phyloP scores from a whole-genome alignment of 2,329 filamentous ascomycete species.

The Aureobasidium sp. region DNA sequence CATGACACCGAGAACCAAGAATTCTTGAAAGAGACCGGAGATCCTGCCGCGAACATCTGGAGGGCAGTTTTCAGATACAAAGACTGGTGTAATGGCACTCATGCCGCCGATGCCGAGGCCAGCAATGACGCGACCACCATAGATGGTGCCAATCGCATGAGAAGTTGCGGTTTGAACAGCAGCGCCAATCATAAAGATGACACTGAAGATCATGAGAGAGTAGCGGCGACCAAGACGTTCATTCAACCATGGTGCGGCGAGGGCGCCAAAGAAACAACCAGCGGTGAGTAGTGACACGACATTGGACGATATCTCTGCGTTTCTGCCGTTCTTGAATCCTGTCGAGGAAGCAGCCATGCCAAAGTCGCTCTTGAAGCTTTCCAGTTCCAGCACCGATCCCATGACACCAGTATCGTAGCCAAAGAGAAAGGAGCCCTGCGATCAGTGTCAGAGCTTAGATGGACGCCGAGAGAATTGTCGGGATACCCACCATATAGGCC shows the following conservation, averaged over 20 bases:
- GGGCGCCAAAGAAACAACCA: slow-evolving; percentile 58
- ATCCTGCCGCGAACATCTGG: slow-evolving; percentile 51
- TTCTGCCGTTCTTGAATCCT: slow-evolving; percentile 35
- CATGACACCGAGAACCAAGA: slow-evolving; percentile 45
- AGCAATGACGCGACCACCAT: slow-evolving; percentile 53
- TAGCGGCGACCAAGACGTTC: slow-evolving; percentile 49
- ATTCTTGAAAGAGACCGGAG: slow-evolving; percentile 52
- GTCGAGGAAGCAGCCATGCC: slow-evolving; percentile 38
- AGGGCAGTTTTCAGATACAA: slow-evolving; percentile 52
- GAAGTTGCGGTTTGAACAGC: slow-evolving; percentile 54
- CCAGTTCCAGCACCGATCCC: slow-evolving; percentile 55
- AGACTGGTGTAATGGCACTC: slow-evolving; percentile 50
- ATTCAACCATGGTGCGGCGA: slow-evolving; percentile 47
- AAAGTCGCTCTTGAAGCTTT: slow-evolving; percentile 41
- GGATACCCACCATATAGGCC: slow-evolving; percentile 34
- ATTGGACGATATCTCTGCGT: slow-evolving; percentile 51
- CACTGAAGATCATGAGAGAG: slow-evolving; percentile 48
- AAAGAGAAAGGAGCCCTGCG: slow-evolving; percentile 21
- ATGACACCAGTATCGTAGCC: slow-evolving; percentile 55
- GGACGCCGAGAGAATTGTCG: not conserved
- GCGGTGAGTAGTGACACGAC: slow-evolving; percentile 63
- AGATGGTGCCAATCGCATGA: slow-evolving; percentile 54
- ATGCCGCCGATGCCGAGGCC: slow-evolving; percentile 45
- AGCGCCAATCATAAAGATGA: slow-evolving; percentile 53
- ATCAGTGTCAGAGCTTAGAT: not conserved